Conservation (phyloP, 2,329 filamentous ascomycete species). For the Aspergillus pseudotamarii region DNA sequence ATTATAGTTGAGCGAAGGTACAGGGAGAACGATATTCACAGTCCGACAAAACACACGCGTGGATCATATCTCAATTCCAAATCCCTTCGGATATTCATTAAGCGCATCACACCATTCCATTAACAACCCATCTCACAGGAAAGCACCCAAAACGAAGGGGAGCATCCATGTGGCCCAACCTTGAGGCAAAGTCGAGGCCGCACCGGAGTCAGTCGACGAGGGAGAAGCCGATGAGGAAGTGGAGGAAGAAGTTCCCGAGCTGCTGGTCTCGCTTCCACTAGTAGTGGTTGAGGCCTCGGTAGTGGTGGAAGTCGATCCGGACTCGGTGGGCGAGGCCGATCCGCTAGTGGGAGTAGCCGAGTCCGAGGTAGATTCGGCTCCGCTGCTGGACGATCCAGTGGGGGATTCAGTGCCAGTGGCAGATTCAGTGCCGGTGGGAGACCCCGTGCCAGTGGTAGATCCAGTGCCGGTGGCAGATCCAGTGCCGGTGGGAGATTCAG, state of each 20-base stretch:
- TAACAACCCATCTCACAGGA: background rate
- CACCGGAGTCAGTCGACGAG: background rate
- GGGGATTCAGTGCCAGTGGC: background rate
- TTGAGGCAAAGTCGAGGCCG: background rate
- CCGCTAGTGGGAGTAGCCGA: background rate
- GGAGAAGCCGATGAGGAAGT: background rate
- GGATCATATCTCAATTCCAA: background rate
- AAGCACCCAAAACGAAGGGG: background rate
- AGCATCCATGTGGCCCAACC: conserved; percentile 1
- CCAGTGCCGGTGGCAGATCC: no score
- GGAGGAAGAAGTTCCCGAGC: background rate
- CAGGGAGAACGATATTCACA: background rate
- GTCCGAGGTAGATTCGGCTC: background rate
- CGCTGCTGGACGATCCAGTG: background rate
- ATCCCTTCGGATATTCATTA: background rate
- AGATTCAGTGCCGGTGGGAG: background rate
- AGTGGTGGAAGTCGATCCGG: background rate
- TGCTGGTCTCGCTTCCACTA: background rate
- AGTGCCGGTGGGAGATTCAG: background rate
- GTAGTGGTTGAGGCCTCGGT: background rate
- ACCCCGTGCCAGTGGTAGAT: background rate
- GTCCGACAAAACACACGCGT: background rate
- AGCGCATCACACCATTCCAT: background rate
- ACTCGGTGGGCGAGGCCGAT: background rate
- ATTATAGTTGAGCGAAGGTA: background rate